Base-by-base conservation (phyloP, 1,139 yeast genomes). In the Diutina siamensis region DNA sequence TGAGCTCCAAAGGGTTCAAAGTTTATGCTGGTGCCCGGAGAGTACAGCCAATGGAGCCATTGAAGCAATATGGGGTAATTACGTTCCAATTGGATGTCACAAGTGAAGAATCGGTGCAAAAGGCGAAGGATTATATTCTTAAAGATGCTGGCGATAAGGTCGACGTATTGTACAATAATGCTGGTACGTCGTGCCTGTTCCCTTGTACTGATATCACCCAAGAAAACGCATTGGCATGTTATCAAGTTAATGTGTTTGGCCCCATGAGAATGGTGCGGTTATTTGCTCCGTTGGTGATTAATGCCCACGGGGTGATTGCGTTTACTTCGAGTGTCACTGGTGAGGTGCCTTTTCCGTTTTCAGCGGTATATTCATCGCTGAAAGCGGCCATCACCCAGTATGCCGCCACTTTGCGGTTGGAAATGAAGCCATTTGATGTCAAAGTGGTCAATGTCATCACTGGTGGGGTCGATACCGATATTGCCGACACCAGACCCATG, bases 11-110 rank as follows among this genome's bases (percentile, higher is more conserved):
- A 48, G 87, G 87, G 2, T 80, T 73, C 61, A 68, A 65, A 48
- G 92, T 85, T 1, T 80, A 71, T 57, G 85, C 85, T 0, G 82
- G 85, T 44, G 92, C 95, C 1, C 71, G 95, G 57, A 70, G 88
- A 52, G 57, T 76, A 32, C 81, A 68, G 41, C 75, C 76, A 2
- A 81, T 85, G 83, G 67, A 71, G 45, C 73, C 74, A 7, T 65
- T 80, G 48, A 60, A 63, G 40, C 58, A 63, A 25, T 62, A 61
- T 46, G 75, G 74, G 1, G 53, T 69, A 55, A 64, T 53, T 44
- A 47, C 52, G 15, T 45, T 59, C 40, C 35, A 60, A 45, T 57
- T 79, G 47, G 87, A 80, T 53, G 83, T 85, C 12, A 63, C 83
- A 1, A 65, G 72, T 17, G 51, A 60, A 2, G 75, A 71, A 18